phyloP scores from a whole-genome alignment of 2,329 filamentous ascomycete genomes.

The Coleophoma eucalyptorum region DNA sequence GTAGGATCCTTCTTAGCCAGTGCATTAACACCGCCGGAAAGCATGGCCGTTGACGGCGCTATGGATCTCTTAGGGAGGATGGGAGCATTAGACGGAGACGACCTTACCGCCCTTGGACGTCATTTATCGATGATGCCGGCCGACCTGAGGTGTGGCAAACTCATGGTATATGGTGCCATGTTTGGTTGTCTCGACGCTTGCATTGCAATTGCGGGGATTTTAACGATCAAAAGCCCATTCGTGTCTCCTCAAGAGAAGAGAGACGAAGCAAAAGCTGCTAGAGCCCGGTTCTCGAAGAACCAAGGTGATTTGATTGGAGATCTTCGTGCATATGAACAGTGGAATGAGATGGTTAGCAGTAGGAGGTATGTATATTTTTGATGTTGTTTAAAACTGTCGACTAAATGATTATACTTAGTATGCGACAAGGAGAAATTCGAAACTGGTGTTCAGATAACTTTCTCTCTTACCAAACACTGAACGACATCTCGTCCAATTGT shows the following conservation, averaged over 20 bases:
- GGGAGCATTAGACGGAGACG: conserved; percentile 81
- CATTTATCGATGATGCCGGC: conserved; percentile 95
- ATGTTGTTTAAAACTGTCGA: not conserved
- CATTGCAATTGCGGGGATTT: conserved; percentile 83
- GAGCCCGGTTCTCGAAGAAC: conserved; percentile 67
- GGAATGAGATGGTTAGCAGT: conserved; percentile 63
- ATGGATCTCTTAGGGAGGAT: conserved; percentile 76
- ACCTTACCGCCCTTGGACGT: conserved; percentile 84
- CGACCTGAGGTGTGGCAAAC: conserved; percentile 86
- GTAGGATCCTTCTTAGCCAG: conserved; percentile 78
- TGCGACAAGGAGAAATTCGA: conserved; percentile 60
- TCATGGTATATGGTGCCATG: conserved; percentile 92
- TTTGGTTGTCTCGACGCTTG: conserved; percentile 90
- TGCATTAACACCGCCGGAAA: conserved; percentile 85
- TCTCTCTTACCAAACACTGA: conserved; percentile 76
- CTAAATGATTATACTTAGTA: conserved; percentile 17
- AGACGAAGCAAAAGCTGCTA: conserved; percentile 75
- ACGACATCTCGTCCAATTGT: conserved; percentile 83
- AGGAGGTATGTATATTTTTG: conserved; percentile 31
- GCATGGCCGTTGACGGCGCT: conserved; percentile 80
- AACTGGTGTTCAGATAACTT: conserved; percentile 84
- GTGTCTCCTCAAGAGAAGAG: conserved; percentile 78
- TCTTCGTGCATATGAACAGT: conserved; percentile 77
- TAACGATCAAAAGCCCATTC: conserved; percentile 88
- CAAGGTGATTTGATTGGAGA: conserved; percentile 91